Evolutionary conservation across 2,329 filamentous ascomycete species (phyloP), one percentile per base, ranked within the genome.

Genomic region (Neonectria punicea): DNA sequence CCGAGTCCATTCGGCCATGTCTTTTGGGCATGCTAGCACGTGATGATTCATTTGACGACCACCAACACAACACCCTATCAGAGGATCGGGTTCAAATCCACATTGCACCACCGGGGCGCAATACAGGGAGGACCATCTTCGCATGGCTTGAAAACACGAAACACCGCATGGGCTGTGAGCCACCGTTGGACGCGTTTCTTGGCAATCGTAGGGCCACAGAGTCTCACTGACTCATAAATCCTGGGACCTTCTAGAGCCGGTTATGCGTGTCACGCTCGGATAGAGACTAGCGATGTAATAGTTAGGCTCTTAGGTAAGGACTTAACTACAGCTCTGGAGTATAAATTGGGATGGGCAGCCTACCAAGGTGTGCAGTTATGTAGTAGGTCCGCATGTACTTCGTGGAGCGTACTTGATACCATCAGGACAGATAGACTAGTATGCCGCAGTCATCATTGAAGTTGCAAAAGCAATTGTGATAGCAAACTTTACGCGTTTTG

Each of bases 71-170:
- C 9, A n/a, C 5, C 49, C 49, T 34, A 51, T 51, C 49, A 51
- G 28, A 50, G 47, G 16, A 32, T 34, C n/a, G 47, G 32, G 46
- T n/a, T 16, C 46, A 49, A 18, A 49, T 34, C 47, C 28, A 50
- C 28, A n/a, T n/a, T 49, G 46, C 46, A 25, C 22, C 28, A 30
- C 47, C 16, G 16, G 5, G 44, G 28, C 44, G n/a, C 46, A 22
- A 4, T 18, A 30, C 47, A 51, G 46, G 46, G 46, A 50, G 3
- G 1, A 39, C 28, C 28, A 18, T 28, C 18, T 50, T 50, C 28
- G 47, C 47, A 51, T 51, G 49, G 49, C n/a, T 51, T 34, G 30
- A 51, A 36, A 34, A 36, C 30, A 50, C 47, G 47, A 50, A 50
- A 50, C 47, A 51, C 49, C 30, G 11, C 49, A 51, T 51, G 28